Evolutionary conservation across 805 yeast genomes (phyloP), one percentile per base, ranked within the genome.

Genomic region (Tanozyma kutaoensis): DNA sequence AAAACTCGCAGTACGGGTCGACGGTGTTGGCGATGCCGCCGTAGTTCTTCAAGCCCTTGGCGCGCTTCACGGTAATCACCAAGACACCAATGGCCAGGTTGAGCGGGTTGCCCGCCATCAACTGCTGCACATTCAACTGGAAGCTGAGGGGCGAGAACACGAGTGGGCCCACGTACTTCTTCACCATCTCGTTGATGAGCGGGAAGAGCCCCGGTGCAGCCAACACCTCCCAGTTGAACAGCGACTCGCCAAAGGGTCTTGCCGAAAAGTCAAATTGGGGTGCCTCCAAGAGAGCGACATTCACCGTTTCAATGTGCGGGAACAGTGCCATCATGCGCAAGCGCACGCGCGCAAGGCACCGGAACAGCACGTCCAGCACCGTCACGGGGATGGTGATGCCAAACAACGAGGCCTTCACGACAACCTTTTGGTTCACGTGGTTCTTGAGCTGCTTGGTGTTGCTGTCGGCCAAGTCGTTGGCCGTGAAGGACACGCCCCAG

Each of bases 231-330:
- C 93, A 78, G 33, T 86, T 80, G 52, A 88, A 77, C 12, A 77
- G 59, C 17, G 81, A 63, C 39, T 86, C 86, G 34, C 96, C 95
- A n/a, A 78, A 68, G 14, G 55, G 24, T 38, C 68, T 75, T 24
- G 82, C 66, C 29, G 72, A 69, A 48, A 86, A 91, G 52, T 93
- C 98, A 50, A 88, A 71, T 38, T 76, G 68, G 7, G 97, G 96
- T 20, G 91, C 76, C 32, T 82, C 88, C 53, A 85, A 59, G 38
- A 93, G 57, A 12, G 94, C 76, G 17, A 91, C 70, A 45, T 79
- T 86, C 14, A 85, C 75, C 1, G 95, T 86, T 50, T 91, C 93
- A 34, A 91, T 63, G 55, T 91, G 97, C 3, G 99, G 99, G 53
- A 79, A 85, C 8, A 81, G 65, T 3, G 84, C 52, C 78, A 82